Base-by-base conservation (phyloP, 148 eudicot genomes). In the Drosera capensis region DNA sequence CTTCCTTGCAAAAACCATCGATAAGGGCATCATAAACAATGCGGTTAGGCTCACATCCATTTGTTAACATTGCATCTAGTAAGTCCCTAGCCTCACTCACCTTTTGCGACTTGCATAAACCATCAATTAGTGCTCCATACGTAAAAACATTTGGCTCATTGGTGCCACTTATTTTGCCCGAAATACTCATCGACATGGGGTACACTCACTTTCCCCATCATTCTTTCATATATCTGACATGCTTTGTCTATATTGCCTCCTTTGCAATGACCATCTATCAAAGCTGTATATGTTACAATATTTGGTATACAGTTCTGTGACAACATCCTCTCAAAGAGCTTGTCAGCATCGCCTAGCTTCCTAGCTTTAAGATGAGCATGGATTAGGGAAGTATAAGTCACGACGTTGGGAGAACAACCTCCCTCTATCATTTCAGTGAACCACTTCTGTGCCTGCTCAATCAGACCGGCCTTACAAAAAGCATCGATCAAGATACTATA, bases 391-490 rank as follows among this genome's bases (percentile, higher is more conserved):
- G 99, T 90, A 73, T 78, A 90, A 20, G 99, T 90, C 52, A 90
- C 99, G 52, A 90, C 95, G 49, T 67, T 84, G 36, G 99, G 95
- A 15, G 71, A 35, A 60, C 95, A 90, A 21, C 82, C 85, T 37
- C 62, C 65, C 54, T 16, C 58, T 43, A 70, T 24, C 99, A 90
- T 90, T 59, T 84, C 95, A 46, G 73, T 68, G 43, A 84, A 75
- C 95, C 87, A 80, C 49, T 64, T 68, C 29, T 68, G 82, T 46
- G 99, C 99, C 71, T 84, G 99, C 45, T 51, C 57, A 58, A 85
- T 66, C 41, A 90, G 77, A 55, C 99, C 99, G 69, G 77, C 85
- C 70, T 90, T 90, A 63, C 95, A 90, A 48, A 84, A 90, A 50
- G 68, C 70, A 70, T 90, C 85, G 52, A 90, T 84, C 52, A 90